These are phyloP conservation scores for Rosa chinensis DNA, from an alignment of 306 rosid species.

Conservation along the genomic window DNA sequence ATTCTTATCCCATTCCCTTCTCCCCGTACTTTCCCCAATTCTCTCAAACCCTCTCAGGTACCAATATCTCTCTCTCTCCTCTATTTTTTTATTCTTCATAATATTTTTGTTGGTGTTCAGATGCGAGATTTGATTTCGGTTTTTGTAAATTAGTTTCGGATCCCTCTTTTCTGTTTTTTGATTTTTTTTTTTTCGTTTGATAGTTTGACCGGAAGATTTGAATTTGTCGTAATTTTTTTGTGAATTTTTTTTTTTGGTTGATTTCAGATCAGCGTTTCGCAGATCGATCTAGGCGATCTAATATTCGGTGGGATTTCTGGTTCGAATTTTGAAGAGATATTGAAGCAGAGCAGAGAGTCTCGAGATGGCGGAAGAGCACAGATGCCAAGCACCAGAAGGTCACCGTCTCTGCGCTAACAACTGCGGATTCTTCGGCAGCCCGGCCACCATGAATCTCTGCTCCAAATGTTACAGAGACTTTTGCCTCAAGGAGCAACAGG, in stretches of 20 bases:
- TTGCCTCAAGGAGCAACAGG: constrained; percentile 58
- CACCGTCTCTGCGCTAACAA: constrained; percentile 85
- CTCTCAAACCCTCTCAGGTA: constrained; percentile 32
- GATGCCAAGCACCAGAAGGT: constrained; percentile 83
- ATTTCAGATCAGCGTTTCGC: background rate
- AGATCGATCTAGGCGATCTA: constrained; percentile 15
- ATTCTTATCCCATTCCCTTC: constrained; percentile 5
- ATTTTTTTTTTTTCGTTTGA: background rate
- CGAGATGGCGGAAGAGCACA: constrained; percentile 87
- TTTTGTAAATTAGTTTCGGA: background rate
- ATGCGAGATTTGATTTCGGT: background rate
- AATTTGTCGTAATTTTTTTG: background rate
- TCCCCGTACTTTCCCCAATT: background rate
- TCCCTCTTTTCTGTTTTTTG: background rate
- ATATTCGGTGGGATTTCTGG: background rate
- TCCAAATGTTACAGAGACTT: constrained; percentile 79
- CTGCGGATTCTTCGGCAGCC: constrained; percentile 91
- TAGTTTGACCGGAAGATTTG: background rate
- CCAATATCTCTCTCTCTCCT: background rate
- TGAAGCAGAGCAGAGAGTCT: background rate
- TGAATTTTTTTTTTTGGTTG: background rate
- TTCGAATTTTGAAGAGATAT: background rate
- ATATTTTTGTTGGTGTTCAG: background rate
- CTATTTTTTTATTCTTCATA: background rate
- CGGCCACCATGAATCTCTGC: constrained; percentile 91